Evolutionary conservation across 1,284 basidiomycete species (phyloP), one percentile per base, ranked within the genome.

Genomic region (Chondrostereum purpureum): DNA sequence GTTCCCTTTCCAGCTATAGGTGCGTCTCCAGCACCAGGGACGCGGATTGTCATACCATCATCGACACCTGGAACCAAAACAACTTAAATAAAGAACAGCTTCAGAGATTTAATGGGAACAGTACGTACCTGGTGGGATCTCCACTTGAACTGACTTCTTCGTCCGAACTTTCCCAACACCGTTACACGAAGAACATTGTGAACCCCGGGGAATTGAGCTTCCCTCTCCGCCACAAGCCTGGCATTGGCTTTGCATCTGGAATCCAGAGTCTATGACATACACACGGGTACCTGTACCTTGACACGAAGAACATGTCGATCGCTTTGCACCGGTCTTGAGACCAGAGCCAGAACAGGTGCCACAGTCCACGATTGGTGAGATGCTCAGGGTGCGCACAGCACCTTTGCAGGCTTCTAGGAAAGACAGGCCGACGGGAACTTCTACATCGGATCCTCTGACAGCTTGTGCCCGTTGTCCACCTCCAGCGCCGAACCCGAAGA

Each of bases 181-280:
- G 27, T 75, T 79, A 64, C 96, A 99, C 39, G 73, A 70, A 20
- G 75, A 74, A 64, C 96, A 99, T 51, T 86, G 78, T 51, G 86
- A 80, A 22, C 78, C 82, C 12, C 80, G 80, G 45, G 92, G 90
- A 21, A 97, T 80, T 3, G 78, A 80, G 24, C 78, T 78, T 13
- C 96, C 96, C 12, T 78, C 72, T n/a, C 96, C 96, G 18, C 78
- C 72, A 66, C 96, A 99, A 18, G 77, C 65, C 43, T 75, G 73
- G 66, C 96, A 99, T 18, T 92, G 94, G 54, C 84, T 90, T 10
- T 93, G 86, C 92, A 99, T 96, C 62, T 94, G 90, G 80, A 99
- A 99, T 13, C 96, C 96, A 61, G 78, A 84, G 63, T 93, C 86
- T 56, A 99, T 83, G 45, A 94, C 86, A 66, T 91, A 98, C 11